Evolutionary conservation across 129 eudicot genomes (phyloP).

Genomic region (Lactuca saligna): DNA sequence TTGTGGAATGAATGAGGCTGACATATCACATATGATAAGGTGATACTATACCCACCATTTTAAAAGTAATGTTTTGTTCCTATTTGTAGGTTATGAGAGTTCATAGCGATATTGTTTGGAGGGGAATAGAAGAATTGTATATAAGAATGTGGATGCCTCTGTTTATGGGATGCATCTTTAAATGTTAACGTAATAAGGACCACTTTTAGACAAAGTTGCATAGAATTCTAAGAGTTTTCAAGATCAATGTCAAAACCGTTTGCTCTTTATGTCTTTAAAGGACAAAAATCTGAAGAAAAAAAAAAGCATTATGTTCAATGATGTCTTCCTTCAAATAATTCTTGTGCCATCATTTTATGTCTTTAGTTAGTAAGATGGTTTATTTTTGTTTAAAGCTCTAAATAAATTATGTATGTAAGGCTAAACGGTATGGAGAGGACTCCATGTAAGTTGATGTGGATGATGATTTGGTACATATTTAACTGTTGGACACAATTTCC

Average conservation of each 20-base stretch:
- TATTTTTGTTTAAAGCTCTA: neutral
- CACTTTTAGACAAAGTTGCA: slow-evolving; percentile 53
- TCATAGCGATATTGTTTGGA: neutral
- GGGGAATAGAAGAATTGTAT: neutral
- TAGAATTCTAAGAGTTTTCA: slow-evolving; percentile 67
- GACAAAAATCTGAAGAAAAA: slow-evolving; percentile 41
- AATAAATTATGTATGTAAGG: neutral
- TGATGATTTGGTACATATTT: too few species aligned
- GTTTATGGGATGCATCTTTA: neutral
- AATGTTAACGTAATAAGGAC: slow-evolving; percentile 2
- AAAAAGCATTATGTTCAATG: slow-evolving; percentile 64
- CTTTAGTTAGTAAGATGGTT: neutral
- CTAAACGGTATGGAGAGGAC: too few species aligned
- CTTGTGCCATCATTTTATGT: neutral
- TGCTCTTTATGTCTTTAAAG: slow-evolving; percentile 63
- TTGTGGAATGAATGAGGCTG: too few species aligned
- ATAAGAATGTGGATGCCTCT: neutral
- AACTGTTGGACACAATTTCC: too few species aligned
- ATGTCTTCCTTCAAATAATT: slow-evolving; percentile 64
- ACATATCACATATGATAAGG: too few species aligned
- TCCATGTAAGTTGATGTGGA: too few species aligned
- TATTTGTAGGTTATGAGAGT: neutral
- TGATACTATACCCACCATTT: neutral
- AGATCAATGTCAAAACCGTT: slow-evolving; percentile 61
- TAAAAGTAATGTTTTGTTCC: neutral